Conservation (phyloP, 2,329 filamentous ascomycete species). For the Penicillium psychrosexuale region DNA sequence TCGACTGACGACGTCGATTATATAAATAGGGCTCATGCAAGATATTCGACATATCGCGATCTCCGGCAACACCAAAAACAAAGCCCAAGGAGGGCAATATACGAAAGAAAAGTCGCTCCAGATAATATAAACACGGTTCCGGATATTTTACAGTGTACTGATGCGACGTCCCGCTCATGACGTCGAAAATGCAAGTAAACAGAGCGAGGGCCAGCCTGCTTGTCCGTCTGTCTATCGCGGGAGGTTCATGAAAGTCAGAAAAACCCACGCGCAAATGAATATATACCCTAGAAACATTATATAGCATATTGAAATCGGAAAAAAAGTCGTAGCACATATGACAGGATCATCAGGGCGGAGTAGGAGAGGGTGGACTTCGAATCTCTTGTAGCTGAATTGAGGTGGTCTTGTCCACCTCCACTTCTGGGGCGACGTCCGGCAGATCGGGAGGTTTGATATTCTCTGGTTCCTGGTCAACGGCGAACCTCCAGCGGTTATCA, state of each 20-base stretch:
- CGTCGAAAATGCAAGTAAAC: constrained; percentile 1
- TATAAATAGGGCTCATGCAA: not conserved
- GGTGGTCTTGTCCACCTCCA: constrained; percentile 22
- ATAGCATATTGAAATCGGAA: not conserved
- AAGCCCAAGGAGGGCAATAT: not conserved
- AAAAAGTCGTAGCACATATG: constrained; percentile 3
- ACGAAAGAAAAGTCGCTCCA: not conserved
- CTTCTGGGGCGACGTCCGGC: not conserved
- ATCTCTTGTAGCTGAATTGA: constrained; percentile 21
- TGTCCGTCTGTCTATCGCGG: not conserved
- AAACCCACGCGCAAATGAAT: not conserved
- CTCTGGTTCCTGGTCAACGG: constrained; percentile 31
- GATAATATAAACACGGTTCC: not conserved
- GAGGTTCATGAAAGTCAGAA: not conserved
- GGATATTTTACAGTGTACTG: not conserved
- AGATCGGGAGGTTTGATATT: not conserved
- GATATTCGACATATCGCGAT: not conserved
- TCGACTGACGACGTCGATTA: not conserved
- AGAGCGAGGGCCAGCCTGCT: constrained; percentile 5
- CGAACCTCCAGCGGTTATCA: constrained; percentile 32
- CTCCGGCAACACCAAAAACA: not conserved
- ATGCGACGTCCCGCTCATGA: not conserved
- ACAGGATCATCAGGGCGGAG: not conserved
- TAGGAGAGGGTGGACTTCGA: not conserved
- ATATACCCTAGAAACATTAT: not conserved